phyloP scores from a whole-genome alignment of 805 yeast species.

The Ogataea populi-albae region DNA sequence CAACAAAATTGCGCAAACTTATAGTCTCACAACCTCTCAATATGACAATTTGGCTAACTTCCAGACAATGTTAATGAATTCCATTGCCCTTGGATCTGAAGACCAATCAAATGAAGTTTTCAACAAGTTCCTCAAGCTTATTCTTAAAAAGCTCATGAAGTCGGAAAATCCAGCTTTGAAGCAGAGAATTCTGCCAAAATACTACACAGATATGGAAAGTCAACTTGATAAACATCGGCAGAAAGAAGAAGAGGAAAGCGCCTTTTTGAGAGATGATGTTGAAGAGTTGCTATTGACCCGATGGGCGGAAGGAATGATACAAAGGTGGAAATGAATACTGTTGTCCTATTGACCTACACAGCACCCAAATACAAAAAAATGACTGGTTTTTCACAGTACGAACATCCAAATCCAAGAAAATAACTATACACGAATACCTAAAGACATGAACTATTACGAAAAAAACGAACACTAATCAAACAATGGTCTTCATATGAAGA shows the following conservation, averaged over 20 bases:
- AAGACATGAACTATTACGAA: no score
- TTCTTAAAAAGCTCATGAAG: constrained; percentile 31
- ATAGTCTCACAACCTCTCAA: constrained; percentile 52
- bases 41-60: constrained; percentile 43
- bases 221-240: constrained; percentile 14
- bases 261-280: constrained; percentile 27
- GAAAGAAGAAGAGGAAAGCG: constrained; percentile 3
- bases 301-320: constrained; percentile 45
- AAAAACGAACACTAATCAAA: no score
- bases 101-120: constrained; percentile 29
- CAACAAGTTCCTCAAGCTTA: constrained; percentile 29
- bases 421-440: no score
- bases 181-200: constrained; percentile 28
- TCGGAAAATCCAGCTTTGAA: constrained; percentile 26
- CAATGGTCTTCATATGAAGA: no score
- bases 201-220: constrained; percentile 21
- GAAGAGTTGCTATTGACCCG: constrained; percentile 47
- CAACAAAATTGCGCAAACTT: constrained; percentile 43
- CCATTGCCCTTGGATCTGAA: constrained; percentile 25
- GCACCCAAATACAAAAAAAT: no score
- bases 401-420: no score
- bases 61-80: constrained; percentile 35
- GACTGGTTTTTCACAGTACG: no score
- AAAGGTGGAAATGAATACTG: constrained; percentile 8
- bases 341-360: no score